A percentile compares a stretch with the other conserved stretches of the same genome.
phyloP scores from a whole-genome alignment of 2,329 filamentous ascomycete species.

The Zopfia rhizophila region DNA sequence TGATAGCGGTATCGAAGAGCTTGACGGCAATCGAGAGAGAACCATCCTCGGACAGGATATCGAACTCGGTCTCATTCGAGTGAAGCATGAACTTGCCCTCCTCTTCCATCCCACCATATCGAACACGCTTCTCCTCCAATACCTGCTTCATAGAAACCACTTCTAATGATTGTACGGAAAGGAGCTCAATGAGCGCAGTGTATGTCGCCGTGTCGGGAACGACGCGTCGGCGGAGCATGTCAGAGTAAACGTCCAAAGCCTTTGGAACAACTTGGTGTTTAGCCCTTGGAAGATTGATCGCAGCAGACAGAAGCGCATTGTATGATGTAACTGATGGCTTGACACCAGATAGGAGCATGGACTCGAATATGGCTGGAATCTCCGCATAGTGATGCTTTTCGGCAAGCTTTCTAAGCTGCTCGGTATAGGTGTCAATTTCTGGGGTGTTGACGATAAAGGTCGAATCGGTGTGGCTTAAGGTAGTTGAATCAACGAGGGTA shows the following conservation, averaged over 20 bases:
- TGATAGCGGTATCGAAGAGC: conserved; percentile 81
- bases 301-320: conserved; percentile 86
- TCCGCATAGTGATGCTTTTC: conserved; percentile 80
- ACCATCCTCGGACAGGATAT: conserved; percentile 87
- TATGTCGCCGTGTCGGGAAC: conserved; percentile 86
- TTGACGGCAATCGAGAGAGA: conserved; percentile 85
- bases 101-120: conserved; percentile 87
- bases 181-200: conserved; percentile 82
- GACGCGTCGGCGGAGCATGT: conserved; percentile 91
- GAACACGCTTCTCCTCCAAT: conserved; percentile 82
- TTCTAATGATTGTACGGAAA: conserved; percentile 83
- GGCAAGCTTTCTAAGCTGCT: conserved; percentile 80
- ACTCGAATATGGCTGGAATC: conserved; percentile 90
- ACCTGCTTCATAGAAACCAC: conserved; percentile 76
- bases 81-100: conserved; percentile 87
- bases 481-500: conserved; percentile 37
- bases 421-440: conserved; percentile 77
- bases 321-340: conserved; percentile 87
- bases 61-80: conserved; percentile 87
- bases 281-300: conserved; percentile 81
- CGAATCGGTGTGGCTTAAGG: conserved; percentile 42
- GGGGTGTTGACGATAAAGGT: conserved; percentile 69
- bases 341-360: conserved; percentile 84
- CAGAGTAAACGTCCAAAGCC: conserved; percentile 92
- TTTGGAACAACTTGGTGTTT: conserved; percentile 88